These are phyloP conservation scores for Thalassiosira livingstoniorum DNA, from an alignment of 352 stramenopile genomes.

Conservation along the genomic window DNA sequence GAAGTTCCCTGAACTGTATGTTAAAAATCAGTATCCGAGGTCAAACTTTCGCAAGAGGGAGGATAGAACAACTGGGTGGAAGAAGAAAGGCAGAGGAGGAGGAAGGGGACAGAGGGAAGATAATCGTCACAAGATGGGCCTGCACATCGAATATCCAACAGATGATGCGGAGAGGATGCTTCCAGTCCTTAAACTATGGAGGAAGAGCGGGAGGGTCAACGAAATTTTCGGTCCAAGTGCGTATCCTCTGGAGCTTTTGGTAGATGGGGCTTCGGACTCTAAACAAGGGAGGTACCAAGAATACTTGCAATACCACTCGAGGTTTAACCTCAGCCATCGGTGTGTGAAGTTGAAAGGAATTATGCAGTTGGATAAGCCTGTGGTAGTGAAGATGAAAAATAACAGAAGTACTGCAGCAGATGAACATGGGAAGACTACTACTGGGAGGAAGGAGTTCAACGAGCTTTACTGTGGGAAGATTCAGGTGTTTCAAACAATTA, in stretches of 20 bases:
- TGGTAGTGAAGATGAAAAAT: too few relatives aligned
- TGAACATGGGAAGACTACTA: neutral
- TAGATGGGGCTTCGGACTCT: neutral
- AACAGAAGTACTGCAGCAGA: neutral
- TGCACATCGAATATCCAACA: too few relatives aligned
- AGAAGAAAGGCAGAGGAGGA: too few relatives aligned
- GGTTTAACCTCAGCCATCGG: neutral
- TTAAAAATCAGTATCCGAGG: too few relatives aligned
- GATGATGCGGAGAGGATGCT: neutral
- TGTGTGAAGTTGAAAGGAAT: neutral
- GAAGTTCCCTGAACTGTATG: too few relatives aligned
- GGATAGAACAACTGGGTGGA: too few relatives aligned
- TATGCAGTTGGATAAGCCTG: neutral
- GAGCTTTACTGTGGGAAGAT: too few relatives aligned
- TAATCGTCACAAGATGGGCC: too few relatives aligned
- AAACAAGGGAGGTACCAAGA: neutral
- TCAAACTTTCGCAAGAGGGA: too few relatives aligned
- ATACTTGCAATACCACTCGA: neutral
- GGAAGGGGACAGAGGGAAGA: too few relatives aligned
- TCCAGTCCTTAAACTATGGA: neutral
- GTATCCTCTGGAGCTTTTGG: neutral
- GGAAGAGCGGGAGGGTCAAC: neutral
- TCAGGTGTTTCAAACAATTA: neutral
- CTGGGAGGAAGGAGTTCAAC: neutral
- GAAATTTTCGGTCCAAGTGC: neutral